Base-by-base conservation (phyloP, 78 protist genomes). In the Polysphondylium violaceum region DNA sequence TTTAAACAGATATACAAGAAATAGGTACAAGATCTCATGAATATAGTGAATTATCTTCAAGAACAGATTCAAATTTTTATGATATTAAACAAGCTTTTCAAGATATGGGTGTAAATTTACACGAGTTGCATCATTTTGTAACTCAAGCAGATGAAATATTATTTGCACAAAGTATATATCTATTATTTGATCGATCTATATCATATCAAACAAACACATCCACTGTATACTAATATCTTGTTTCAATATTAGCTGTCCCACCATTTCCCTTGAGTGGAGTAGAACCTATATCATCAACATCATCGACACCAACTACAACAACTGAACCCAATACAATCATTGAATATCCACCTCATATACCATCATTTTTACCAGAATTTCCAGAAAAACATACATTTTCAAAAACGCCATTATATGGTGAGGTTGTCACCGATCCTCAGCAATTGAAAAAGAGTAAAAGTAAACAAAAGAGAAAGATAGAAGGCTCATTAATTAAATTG, bases 381-480 rank as follows among this genome's bases (percentile, higher is more conserved):
- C 91, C 91, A 25, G 91, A 83, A 29, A 67, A 58, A 47, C 91
- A 83, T 59, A 83, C 91, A 29, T 83, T 44, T 69, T 31, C 79
- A 29, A 83, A 69, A 43, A 69, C 91, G 21, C 91, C 91, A 23
- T 33, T 83, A 53, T 83, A 64, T 69, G 91, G 91, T 12, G 91
- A 83, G 31, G 79, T 83, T 59, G 41, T 83, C 17, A 83, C 91
- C 55, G 75, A 83, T 44, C 58, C 91, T 40, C 51, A 69, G 55
- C 17, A 63, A 83, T 12, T 83, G 9, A 67, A 83, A 50, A 83
- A 83, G 44, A 38, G 47, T 0, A 83, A 83, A 56, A 83, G 31
- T 59, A 83, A 83, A 83, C 77, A 69, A 69, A 83, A 83, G 43
- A 83, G 91, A 69, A 73, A 83, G 65, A 44, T 83, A 17, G 79